These are phyloP conservation scores for Cladosporium sphaerospermum DNA, from an alignment of 2,329 filamentous ascomycete species.

Conservation along the genomic window DNA sequence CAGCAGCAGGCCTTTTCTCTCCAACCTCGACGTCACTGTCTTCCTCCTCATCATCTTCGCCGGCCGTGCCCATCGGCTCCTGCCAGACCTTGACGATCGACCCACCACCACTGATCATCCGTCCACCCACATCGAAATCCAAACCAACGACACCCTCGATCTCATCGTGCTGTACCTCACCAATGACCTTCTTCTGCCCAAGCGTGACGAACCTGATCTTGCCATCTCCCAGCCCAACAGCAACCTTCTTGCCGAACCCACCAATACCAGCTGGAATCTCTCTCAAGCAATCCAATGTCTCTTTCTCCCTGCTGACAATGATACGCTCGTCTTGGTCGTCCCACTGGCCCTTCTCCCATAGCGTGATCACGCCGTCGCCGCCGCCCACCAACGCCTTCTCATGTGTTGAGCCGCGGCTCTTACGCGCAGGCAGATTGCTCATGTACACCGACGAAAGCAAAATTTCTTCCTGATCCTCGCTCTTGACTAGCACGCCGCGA, in stretches of 20 bases:
- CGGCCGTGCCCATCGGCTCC: conserved; percentile 55
- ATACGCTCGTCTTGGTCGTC: conserved; percentile 91
- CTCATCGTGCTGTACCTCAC: conserved; percentile 70
- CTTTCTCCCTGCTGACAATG: conserved; percentile 59
- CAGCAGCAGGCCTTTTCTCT: conserved; percentile 41
- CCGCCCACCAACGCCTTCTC: conserved; percentile 72
- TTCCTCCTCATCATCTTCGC: conserved; percentile 45
- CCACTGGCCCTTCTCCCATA: conserved; percentile 94
- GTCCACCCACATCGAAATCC: conserved; percentile 75
- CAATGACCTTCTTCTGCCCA: conserved; percentile 63
- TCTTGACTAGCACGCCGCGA: conserved; percentile 76
- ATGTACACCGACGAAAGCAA: conserved; percentile 76
- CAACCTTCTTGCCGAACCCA: conserved; percentile 63
- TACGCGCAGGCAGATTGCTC: conserved; percentile 64
- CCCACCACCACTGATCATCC: conserved; percentile 87
- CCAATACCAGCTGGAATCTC: conserved; percentile 65
- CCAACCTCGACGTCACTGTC: conserved; percentile 24
- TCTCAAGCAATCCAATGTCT: conserved; percentile 74
- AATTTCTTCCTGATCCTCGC: conserved; percentile 93
- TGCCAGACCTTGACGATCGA: conserved; percentile 85
- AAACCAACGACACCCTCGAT: conserved; percentile 77
- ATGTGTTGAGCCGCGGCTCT: conserved; percentile 58
- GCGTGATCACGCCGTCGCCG: conserved; percentile 72
- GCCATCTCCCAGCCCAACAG: conserved; percentile 77
- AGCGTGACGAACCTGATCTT: conserved; percentile 70